These are phyloP conservation scores for Pichia cabralensis DNA, from an alignment of 805 yeast species.

Conservation along the genomic window DNA sequence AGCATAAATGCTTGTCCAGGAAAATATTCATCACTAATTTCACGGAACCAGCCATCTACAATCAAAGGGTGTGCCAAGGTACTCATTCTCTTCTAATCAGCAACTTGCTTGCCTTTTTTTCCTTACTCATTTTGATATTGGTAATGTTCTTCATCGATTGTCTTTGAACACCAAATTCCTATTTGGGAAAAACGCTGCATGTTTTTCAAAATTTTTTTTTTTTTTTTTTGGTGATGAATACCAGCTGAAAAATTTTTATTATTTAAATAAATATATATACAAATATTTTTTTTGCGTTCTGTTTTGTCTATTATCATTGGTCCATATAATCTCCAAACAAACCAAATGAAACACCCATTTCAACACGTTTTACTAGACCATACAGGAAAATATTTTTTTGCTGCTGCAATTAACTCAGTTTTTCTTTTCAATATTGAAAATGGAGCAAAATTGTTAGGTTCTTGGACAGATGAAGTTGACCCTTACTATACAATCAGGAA, in stretches of 20 bases:
- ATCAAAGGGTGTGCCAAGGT: conserved; percentile 36
- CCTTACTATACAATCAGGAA: conserved; percentile 34
- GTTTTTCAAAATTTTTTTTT: too few relatives aligned
- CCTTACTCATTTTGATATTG: too few relatives aligned
- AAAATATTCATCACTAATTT: conserved; percentile 56
- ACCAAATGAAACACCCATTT: conserved; percentile 70
- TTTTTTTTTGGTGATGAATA: too few relatives aligned
- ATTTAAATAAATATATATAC: neutral
- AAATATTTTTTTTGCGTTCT: neutral
- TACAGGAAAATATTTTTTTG: conserved; percentile 40
- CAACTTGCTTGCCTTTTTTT: too few relatives aligned
- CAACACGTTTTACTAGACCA: conserved; percentile 42
- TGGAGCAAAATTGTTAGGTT: conserved; percentile 35
- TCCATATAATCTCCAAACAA: too few relatives aligned
- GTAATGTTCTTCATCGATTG: too few relatives aligned
- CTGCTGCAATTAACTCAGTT: conserved; percentile 49
- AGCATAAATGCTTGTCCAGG: conserved; percentile 83
- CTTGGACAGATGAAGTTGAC: conserved; percentile 56
- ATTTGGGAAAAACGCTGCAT: neutral
- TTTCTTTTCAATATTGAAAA: conserved; percentile 34
- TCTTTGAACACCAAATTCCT: too few relatives aligned
- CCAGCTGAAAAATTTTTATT: too few relatives aligned
- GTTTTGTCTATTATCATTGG: too few relatives aligned
- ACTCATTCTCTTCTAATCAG: neutral
- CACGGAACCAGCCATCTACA: conserved; percentile 75